Evolutionary conservation across 371 early-diverging fungal genomes (phyloP), one percentile per base, ranked within the genome.

Genomic region (Mortierella polycephala): DNA sequence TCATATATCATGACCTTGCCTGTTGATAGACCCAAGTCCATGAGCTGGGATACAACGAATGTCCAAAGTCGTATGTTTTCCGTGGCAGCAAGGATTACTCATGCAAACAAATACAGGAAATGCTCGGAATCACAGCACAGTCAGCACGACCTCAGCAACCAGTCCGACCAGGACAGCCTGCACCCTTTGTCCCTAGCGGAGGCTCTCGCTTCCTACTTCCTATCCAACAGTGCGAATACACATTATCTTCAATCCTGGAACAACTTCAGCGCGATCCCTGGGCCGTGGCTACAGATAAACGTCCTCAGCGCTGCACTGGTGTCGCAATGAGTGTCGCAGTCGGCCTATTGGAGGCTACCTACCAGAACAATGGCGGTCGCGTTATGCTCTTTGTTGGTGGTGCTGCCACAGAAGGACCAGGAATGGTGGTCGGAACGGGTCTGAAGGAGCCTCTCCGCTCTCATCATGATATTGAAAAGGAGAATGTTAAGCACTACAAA

Each of bases 311-410:
- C 60, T 98, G 99, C 85, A 99, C 99, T 7, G 99, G 99, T 64
- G 95, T 97, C 7, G 99, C 99, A 1, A 85, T 99, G 79, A 92
- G 94, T 59, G 94, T 99, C n/a, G 99, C 99, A 13, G 90, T 96
- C 41, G 93, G 96, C 6, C 85, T 99, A 30, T 85, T 99, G 70
- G 99, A 99, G 85, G 90, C 89, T 10, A 90, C 96, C 0, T 98
- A 94, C 84, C 97, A 95, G 65, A 95, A 96, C 69, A 92, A 96
- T 6, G 98, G 99, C 21, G 97, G 96, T 7, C 93, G 99, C 58
- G 91, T 99, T 74, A 94, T 99, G 91, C 74, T 99, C 41, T 99
- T 99, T 87, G 87, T 92, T 56, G 99, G 99, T 65, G 99, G 99
- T 41, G 95, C 99, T 39, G 94, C 95, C 50, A 99, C 99, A 0